These are phyloP conservation scores for Auricularia sp. DNA, from an alignment of 768 basidiomycete species.

Conservation along the genomic window DNA sequence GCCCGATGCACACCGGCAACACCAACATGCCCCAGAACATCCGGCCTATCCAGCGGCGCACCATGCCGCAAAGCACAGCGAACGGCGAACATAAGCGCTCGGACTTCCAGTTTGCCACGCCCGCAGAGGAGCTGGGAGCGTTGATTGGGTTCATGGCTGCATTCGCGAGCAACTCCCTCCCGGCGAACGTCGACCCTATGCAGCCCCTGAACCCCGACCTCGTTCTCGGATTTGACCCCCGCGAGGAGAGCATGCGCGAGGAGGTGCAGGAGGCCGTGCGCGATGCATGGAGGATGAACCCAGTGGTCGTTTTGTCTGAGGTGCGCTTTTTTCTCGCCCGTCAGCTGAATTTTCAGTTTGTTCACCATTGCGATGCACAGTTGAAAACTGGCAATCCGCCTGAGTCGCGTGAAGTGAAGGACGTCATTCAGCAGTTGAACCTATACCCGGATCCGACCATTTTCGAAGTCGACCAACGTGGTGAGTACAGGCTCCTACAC, in stretches of 20 bases:
- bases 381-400: slow-evolving; percentile 57
- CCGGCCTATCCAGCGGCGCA: no score
- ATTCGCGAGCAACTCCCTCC: slow-evolving; percentile 67
- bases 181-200: slow-evolving; percentile 50
- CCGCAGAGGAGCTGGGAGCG: slow-evolving; percentile 61
- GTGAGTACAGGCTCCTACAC: slow-evolving; percentile 16
- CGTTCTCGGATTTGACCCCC: slow-evolving; percentile 71
- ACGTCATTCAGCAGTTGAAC: slow-evolving; percentile 42
- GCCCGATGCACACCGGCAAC: no score
- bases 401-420: slow-evolving; percentile 55
- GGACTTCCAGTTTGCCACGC: slow-evolving; percentile 12
- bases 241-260: slow-evolving; percentile 34
- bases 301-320: slow-evolving; percentile 68
- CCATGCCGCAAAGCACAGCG: no score
- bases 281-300: slow-evolving; percentile 63
- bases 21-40: no score
- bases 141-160: slow-evolving; percentile 64
- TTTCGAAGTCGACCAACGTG: slow-evolving; percentile 60
- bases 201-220: slow-evolving; percentile 67
- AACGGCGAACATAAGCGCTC: background rate
- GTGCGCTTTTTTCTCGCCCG: no score
- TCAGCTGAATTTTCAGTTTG: no score
- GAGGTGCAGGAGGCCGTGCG: slow-evolving; percentile 51
- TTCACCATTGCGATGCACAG: no score
- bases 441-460: slow-evolving; percentile 55